Percentiles rank a stretch among this genome's conserved stretches.
Evolutionary conservation across 2,329 filamentous ascomycete species (phyloP).

Genomic region (Aspergillus sclerotialis): DNA sequence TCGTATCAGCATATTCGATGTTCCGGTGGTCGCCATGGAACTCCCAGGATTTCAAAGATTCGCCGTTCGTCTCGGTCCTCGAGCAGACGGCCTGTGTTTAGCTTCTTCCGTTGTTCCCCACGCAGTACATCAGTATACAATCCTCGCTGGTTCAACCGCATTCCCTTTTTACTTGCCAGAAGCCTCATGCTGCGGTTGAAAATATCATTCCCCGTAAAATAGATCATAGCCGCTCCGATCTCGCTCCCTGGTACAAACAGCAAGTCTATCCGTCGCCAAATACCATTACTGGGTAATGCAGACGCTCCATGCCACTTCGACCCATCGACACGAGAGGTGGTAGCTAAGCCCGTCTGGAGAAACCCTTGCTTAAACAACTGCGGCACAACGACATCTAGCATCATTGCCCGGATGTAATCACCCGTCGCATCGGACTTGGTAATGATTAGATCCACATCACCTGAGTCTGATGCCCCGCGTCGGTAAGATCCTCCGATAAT

Average conservation of each 20-base stretch:
- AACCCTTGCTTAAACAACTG: conserved; percentile 56
- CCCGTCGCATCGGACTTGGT: conserved; percentile 58
- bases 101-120: conserved; percentile 49
- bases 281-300: conserved; percentile 51
- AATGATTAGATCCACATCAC: conserved; percentile 81
- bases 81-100: conserved; percentile 62
- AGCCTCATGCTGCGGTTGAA: conserved; percentile 84
- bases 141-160: conserved; percentile 79
- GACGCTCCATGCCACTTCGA: conserved; percentile 89
- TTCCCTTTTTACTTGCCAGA: conserved; percentile 70
- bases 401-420: conserved; percentile 53
- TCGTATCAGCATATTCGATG: conserved; percentile 62
- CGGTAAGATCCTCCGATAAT: conserved; percentile 81
- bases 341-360: conserved; percentile 63
- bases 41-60: conserved; percentile 75
- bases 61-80: conserved; percentile 68
- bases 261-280: conserved; percentile 80
- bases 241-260: conserved; percentile 73
- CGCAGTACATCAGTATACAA: conserved; percentile 66
- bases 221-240: conserved; percentile 79
- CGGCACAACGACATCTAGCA: conserved; percentile 57
- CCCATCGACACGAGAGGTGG: conserved; percentile 48
- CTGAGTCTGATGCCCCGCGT: conserved; percentile 64
- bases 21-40: conserved; percentile 74
- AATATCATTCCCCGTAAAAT: conserved; percentile 92